Conservation (phyloP, 2,329 filamentous ascomycete species). For the Aureobasidium subglaciale region DNA sequence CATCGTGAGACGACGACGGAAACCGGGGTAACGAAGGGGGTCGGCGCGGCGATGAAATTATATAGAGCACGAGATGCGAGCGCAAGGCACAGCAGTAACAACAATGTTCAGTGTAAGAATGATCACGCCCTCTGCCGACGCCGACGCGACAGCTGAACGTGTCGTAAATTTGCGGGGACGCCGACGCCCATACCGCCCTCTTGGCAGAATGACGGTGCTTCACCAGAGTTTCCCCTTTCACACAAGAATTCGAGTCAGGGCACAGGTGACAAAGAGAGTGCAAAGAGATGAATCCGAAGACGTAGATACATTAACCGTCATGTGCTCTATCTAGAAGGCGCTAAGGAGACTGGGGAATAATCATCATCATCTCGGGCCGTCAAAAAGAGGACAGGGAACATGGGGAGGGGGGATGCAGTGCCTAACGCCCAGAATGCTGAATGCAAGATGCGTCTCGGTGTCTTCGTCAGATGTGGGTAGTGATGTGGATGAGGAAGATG, state of each 20-base stretch:
- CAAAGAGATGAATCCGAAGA: background rate
- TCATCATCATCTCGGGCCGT: constrained; percentile 13
- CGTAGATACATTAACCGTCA: constrained; percentile 16
- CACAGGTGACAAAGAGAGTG: too few relatives aligned
- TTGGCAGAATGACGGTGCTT: background rate
- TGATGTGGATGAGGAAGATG: constrained; percentile 1
- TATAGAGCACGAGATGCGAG: background rate
- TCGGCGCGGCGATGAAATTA: background rate
- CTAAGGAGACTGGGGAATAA: constrained; percentile 4
- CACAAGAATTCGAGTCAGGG: background rate
- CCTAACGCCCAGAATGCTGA: constrained; percentile 19
- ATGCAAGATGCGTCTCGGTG: constrained; percentile 11
- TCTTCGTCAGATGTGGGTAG: constrained; percentile 4
- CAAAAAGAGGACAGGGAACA: constrained; percentile 1
- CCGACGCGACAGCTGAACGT: constrained; percentile 8
- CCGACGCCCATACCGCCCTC: background rate
- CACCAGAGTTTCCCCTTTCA: background rate
- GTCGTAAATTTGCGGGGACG: constrained; percentile 4
- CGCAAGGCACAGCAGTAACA: background rate
- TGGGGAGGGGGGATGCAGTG: constrained; percentile 13
- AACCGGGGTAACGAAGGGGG: background rate
- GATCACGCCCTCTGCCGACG: background rate
- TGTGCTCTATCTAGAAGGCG: constrained; percentile 14
- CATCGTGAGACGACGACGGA: constrained; percentile 21
- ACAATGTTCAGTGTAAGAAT: background rate